Base-by-base conservation (phyloP, 2,329 filamentous ascomycete species). In the Fusarium ramigenum region DNA sequence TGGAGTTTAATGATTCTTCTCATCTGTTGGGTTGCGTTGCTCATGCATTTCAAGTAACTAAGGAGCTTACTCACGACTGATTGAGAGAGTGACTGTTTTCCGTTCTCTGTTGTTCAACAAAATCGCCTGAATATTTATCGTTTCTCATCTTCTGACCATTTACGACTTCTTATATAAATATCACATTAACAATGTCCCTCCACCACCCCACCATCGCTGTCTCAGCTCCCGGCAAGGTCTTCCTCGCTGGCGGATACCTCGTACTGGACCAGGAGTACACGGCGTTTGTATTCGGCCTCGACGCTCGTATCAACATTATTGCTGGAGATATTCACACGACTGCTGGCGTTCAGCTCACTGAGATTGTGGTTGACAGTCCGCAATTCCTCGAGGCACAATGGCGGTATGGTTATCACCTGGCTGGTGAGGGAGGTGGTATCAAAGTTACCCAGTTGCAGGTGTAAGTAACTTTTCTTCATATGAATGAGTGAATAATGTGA, bases 201-300 rank as follows among this genome's bases (percentile, higher is more conserved):
- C 66, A 68, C 39, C 79, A 82, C 78, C 80, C 81, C 70, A 84
- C 84, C 54, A 78, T 83, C 53, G 92, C 91, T 79, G 90, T 97
- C 74, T 98, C 96, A 72, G 96, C 96, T 28, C 96, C 96, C 23
- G 96, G 96, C 77, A 99, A 99, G 86, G 96, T 99, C 69, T 89
- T 99, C 73, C 89, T 98, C 60, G 94, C 96, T 8, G 96, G 96
- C 72, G 96, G 96, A 70, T 99, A 98, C 83, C 91, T 98, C 50
- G 96, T 98, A 28, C 91, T 99, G 50, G 96, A 98, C 84, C 91
- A 93, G 69, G 86, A 89, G 69, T 95, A 98, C 83, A 96, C 93
- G 7, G 96, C 92, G 34, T 84, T 94, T 61, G 88, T 94, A 69
- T 88, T 92, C 78, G 91, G 91, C 36, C 87, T 93, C 63, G 89